Base-by-base conservation (phyloP, 352 stramenopile genomes). In the Phytophthora sp. region DNA sequence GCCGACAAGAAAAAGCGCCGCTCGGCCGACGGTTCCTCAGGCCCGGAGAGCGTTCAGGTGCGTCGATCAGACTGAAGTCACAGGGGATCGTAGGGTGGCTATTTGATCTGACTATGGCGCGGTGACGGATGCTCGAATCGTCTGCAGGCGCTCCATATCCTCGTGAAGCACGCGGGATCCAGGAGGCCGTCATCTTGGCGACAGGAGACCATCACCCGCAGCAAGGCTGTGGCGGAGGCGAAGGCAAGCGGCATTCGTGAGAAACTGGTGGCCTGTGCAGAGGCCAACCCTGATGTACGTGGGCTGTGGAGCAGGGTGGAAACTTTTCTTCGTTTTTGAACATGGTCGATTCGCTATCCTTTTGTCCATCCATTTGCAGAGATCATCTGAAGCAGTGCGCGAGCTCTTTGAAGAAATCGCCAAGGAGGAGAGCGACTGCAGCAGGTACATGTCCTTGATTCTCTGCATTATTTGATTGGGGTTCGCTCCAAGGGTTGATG, bases 371-470 rank as follows among this genome's bases (percentile, higher is more conserved):
- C 18, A 20, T 15, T 13, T 49, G 18, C 30, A 63, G 58, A 66
- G 57, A 67, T 49, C 54, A 51, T 48, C 45, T 10, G 65, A 91
- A 55, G 66, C 72, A 15, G 35, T 94, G 43, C 80, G 83, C 30
- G 78, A 86, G 53, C 69, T 92, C 17, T 96, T 96, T 62, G 85
- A 94, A 58, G 72, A 91, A 61, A 92, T 96, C 51, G 89, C 88
- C 18, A 93, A 90, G 55, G 83, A 89, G 49, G 89, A 96, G 59
- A 96, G 84, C 41, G 87, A 97, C 57, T 97, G 88, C 57, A 94
- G 82, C 81, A 96, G 85, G 86, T 94, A 32, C 35, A 44, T 54
- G 13, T 3, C 15, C n/a, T 42, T 0, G 18, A 42, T 24, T 5
- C 13, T 39, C 8, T 12, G 8, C 7, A 39, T 39, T 11, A 12